These are phyloP conservation scores for Zygosaccharomyces pseudorouxii DNA, from an alignment of 805 yeast genomes.

Conservation along the genomic window DNA sequence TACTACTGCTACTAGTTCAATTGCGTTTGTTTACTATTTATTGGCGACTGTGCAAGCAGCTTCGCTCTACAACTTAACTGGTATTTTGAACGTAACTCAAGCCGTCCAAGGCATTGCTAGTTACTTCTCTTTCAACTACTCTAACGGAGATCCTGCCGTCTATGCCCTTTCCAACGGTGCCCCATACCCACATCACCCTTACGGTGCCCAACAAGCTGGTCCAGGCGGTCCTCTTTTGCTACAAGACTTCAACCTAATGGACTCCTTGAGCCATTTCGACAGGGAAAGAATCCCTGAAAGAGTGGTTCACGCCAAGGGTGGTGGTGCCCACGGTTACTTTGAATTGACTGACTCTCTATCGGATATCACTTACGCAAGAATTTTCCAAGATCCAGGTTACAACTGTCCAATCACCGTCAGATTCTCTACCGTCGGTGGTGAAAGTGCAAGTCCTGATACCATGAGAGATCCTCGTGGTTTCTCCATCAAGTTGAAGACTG, in stretches of 20 bases:
- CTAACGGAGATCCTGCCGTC: constrained; percentile 6
- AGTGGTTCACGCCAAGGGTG: constrained; percentile 64
- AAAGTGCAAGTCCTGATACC: constrained; percentile 73
- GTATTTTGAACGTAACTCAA: background rate
- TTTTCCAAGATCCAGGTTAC: constrained; percentile 41
- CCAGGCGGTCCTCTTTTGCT: constrained; percentile 53
- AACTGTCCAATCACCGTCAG: constrained; percentile 42
- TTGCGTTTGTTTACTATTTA: background rate
- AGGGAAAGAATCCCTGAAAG: constrained; percentile 64
- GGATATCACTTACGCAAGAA: constrained; percentile 45
- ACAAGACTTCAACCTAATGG: constrained; percentile 56
- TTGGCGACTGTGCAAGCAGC: background rate
- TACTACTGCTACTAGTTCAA: background rate
- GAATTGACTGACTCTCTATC: constrained; percentile 54
- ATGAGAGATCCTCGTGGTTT: constrained; percentile 89
- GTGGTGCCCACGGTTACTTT: constrained; percentile 57
- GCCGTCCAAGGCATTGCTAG: background rate
- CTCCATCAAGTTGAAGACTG: constrained; percentile 73
- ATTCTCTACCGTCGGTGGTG: constrained; percentile 84
- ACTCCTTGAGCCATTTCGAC: constrained; percentile 55
- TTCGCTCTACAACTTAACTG: background rate
- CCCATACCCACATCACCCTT: constrained; percentile 50
- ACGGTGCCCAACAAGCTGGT: constrained; percentile 50
- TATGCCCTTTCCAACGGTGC: constrained; percentile 50
- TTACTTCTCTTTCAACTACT: background rate